Percentiles rank a stretch among this genome's conserved stretches.
Evolutionary conservation across 1,139 yeast genomes (phyloP).

Genomic region (Debaryomyces sp.): DNA sequence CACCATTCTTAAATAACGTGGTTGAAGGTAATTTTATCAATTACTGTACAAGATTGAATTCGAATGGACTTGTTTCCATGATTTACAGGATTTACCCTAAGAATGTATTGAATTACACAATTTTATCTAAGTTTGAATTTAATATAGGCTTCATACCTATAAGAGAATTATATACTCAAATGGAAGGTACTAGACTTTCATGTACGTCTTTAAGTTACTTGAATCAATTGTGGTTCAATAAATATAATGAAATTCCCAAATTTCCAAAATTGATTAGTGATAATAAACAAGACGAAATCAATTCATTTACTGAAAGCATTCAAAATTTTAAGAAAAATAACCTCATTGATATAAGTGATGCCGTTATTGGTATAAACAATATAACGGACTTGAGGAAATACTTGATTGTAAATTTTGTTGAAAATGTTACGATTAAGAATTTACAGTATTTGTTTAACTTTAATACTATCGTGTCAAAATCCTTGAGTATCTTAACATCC

Average conservation of each 20-base stretch:
- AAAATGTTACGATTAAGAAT: slow-evolving; percentile 19
- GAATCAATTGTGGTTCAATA: slow-evolving; percentile 21
- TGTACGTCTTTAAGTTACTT: slow-evolving; percentile 20
- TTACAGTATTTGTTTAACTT: slow-evolving; percentile 34
- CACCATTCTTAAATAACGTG: slow-evolving; percentile 23
- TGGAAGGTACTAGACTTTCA: background rate
- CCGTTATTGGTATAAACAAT: slow-evolving; percentile 3
- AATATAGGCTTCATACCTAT: slow-evolving; percentile 25
- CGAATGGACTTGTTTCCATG: slow-evolving; percentile 27
- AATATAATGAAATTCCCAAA: slow-evolving; percentile 11
- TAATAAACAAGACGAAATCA: slow-evolving; percentile 12
- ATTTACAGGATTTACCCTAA: slow-evolving; percentile 32
- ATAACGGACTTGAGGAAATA: slow-evolving; percentile 12
- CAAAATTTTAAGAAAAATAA: slow-evolving; percentile 20
- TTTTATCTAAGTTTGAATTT: slow-evolving; percentile 29
- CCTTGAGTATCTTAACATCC: slow-evolving; percentile 15
- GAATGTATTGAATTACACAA: slow-evolving; percentile 32
- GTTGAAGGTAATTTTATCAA: slow-evolving; percentile 32
- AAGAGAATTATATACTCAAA: background rate
- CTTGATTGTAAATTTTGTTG: slow-evolving; percentile 25
- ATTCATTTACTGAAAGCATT: slow-evolving; percentile 21
- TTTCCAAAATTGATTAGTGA: slow-evolving; percentile 11
- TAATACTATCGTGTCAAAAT: slow-evolving; percentile 24
- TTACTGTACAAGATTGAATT: slow-evolving; percentile 25
- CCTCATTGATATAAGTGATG: slow-evolving; percentile 13